Percentiles rank a stretch among this genome's conserved stretches.
Conservation (phyloP, 257 asterid species). For the Primulina huaijiensis region DNA sequence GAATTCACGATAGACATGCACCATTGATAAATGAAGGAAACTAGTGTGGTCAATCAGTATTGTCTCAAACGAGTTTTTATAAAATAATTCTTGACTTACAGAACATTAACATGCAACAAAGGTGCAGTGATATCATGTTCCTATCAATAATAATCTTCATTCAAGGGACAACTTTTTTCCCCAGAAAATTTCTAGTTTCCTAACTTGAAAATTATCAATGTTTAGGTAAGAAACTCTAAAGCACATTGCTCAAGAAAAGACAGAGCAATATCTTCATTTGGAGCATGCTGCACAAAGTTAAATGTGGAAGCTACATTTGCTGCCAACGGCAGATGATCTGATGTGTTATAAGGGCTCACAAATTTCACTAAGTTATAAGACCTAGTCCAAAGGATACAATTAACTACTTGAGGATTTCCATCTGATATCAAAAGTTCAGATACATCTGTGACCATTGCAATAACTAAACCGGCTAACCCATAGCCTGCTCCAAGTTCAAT, state of each 20-base stretch:
- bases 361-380: conserved; percentile 16
- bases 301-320: no score
- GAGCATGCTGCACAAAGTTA: no score
- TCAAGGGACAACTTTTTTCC: no score
- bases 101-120: neutral
- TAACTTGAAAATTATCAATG: no score
- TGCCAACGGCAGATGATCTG: no score
- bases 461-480: conserved; percentile 86
- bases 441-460: conserved; percentile 70
- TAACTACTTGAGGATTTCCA: conserved; percentile 94
- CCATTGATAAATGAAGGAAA: neutral
- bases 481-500: conserved; percentile 95
- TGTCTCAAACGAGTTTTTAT: neutral
- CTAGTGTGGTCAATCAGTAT: neutral
- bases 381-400: conserved; percentile 73
- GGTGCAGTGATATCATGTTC: no score
- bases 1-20: neutral
- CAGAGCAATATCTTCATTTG: no score
- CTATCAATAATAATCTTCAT: no score
- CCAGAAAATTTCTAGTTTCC: no score
- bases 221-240: no score
- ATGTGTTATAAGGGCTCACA: conserved; percentile 1
- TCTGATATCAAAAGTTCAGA: conserved; percentile 82
- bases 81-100: neutral
- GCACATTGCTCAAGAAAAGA: no score